A percentile compares a stretch with the other conserved stretches of the same genome.
phyloP scores from a whole-genome alignment of 352 stramenopile species.

The Pythium volutum region DNA sequence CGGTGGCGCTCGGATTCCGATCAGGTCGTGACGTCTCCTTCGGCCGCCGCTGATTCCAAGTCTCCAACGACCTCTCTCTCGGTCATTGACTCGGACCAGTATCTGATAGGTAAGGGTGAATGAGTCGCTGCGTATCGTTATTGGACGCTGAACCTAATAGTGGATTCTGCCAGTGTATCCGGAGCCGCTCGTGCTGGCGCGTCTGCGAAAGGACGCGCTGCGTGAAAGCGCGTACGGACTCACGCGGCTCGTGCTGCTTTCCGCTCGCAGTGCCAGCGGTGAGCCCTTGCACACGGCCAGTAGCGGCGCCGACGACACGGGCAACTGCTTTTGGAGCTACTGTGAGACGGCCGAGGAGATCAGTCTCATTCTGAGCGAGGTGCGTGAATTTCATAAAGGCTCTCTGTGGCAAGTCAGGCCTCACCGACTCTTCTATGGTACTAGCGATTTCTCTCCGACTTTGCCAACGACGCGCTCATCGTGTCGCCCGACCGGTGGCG shows the following conservation, averaged over 20 bases:
- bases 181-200: slow-evolving; percentile 70
- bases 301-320: not conserved
- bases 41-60: slow-evolving; percentile 12
- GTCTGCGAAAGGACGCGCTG: slow-evolving; percentile 72
- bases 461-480: slow-evolving; percentile 71
- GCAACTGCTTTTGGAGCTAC: slow-evolving; percentile 77
- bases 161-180: slow-evolving; percentile 49
- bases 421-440: not conserved
- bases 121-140: not conserved
- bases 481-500: slow-evolving; percentile 83
- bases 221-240: slow-evolving; percentile 71
- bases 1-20: slow-evolving; percentile 8
- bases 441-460: slow-evolving; percentile 55
- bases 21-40: slow-evolving; percentile 4
- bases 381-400: slow-evolving; percentile 1
- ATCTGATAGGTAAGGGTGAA: slow-evolving; percentile 50
- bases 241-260: slow-evolving; percentile 74
- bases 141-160: not conserved
- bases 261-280: slow-evolving; percentile 8
- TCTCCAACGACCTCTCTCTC: slow-evolving; percentile 7
- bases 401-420: not conserved
- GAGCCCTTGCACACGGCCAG: not conserved
- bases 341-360: slow-evolving; percentile 84
- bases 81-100: slow-evolving; percentile 68
- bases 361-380: slow-evolving; percentile 75